Evolutionary conservation across 1,284 basidiomycete species (phyloP), one percentile per base, ranked within the genome.

Genomic region (Cryptococcus sp.): DNA sequence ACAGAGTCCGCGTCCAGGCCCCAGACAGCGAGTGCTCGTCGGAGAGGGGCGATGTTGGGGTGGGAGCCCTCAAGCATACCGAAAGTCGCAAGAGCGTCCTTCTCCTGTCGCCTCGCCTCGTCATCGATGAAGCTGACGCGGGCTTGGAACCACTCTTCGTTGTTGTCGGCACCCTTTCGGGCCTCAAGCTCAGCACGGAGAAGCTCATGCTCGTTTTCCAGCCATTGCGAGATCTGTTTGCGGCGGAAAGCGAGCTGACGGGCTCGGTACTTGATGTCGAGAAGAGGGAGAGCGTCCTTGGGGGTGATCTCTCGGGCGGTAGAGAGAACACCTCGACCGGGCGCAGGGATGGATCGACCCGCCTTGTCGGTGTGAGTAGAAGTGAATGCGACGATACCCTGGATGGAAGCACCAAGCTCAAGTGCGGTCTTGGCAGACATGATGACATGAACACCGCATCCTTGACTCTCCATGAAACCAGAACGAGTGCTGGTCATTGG

Each of bases 391-490:
- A 99, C 84, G 70, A 99, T 86, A 72, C 91, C 91, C 72, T 92
- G 93, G 71, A 99, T 93, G 31, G 93, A 90, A 50, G 87, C 88
- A 64, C 96, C 96, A 67, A 98, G 87, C 74, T 96, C 90, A 60
- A 99, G 82, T 44, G 96, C 96, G 17, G 93, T 96, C 82, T 90
- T 92, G 20, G 95, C 95, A 67, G 83, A 93, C 93, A 98, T 99
- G 65, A 98, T 84, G 50, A 99, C 87, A 72, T 98, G 95, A 19
- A 97, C 91, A 82, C 95, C 96, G 66, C 89, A 90, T 64, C 95
- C 95, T 81, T 96, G 93, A 25, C 92, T 87, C 80, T 99, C 95
- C 95, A 99, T 94, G 81, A 95, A 95, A 65, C 94, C 93, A 73
- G 93, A 85, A 75, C 96, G 91, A 67, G 93, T 98, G 23, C 89